These are phyloP conservation scores for Conticribra guillardii DNA, from an alignment of 108 stramenopile genomes.

Conservation along the genomic window DNA sequence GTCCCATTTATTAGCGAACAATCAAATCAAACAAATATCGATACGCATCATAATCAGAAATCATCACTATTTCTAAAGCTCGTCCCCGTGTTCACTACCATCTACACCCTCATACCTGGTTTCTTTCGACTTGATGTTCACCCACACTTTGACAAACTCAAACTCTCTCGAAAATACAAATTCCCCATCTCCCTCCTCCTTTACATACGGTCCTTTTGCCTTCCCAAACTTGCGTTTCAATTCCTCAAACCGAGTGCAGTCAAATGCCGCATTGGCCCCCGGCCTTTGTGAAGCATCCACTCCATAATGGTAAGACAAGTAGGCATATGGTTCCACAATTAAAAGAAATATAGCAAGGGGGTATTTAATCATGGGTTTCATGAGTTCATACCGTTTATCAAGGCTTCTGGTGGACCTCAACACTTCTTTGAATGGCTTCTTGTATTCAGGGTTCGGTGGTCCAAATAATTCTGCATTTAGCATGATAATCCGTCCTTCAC, in stretches of 20 bases:
- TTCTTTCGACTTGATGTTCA: conserved; percentile 12
- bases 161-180: conserved; percentile 21
- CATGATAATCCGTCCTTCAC: conserved; percentile 26
- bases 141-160: conserved; percentile 19
- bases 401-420: not conserved
- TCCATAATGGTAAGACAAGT: conserved; percentile 37
- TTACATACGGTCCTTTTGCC: conserved; percentile 5
- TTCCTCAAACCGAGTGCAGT: conserved; percentile 24
- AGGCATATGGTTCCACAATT: conserved; percentile 30
- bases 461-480: conserved; percentile 25
- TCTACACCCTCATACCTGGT: not conserved
- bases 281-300: no score
- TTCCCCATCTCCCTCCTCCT: conserved; percentile 3
- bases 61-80: no score
- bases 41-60: no score
- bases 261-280: conserved; percentile 23
- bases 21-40: no score
- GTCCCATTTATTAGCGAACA: no score
- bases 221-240: conserved; percentile 18
- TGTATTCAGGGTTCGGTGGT: no score
- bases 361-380: conserved; percentile 30
- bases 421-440: no score
- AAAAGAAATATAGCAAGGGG: conserved; percentile 37
- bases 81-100: not conserved
- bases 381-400: conserved; percentile 22